Evolutionary conservation across 1,284 basidiomycete genomes (phyloP), one percentile per base, ranked within the genome.

Genomic region (Moesziomyces aphidis): DNA sequence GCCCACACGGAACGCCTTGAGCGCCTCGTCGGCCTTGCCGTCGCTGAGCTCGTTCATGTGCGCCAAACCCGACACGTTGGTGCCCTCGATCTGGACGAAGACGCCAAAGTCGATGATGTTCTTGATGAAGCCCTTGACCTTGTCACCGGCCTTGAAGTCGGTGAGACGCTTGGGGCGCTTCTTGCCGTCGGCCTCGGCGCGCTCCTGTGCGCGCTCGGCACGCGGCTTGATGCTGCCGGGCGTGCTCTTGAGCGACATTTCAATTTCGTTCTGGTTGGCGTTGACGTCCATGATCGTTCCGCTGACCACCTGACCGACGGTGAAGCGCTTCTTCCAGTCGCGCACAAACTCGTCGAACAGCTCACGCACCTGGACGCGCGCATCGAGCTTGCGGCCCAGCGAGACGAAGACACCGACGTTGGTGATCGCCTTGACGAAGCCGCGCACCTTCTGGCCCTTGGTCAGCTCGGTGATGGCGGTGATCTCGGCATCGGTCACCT

Each of bases 281-380:
- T 95, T 89, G 67, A 93, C 86, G 61, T 92, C 61, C 28, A 93
- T 85, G 78, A 98, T 90, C 61, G 92, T 90, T 56, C 95, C 95
- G 63, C 90, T 90, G 21, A 98, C 94, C 5, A 97, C 85, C 81
- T 97, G 94, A 76, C 93, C 91, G 47, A 89, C 87, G 62, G 89
- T 86, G 85, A 98, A 98, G 5, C 88, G 89, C 39, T 88, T 86
- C 86, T 95, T 92, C 95, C 96, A 99, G 56, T 98, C 95, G 85
- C 97, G 96, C 91, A 84, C 95, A 92, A 84, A 96, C 93, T 34
- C 75, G 65, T 84, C 83, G 36, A 82, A 81, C 15, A 97, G 88
- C 86, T 97, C 94, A 83, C 90, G 91, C 84, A 98, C 98, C 86
- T 96, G 94, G 24, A 98, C 91, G 23, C 96, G 90, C 56, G 92